Evolutionary conservation across 805 yeast genomes (phyloP).

Genomic region (Wickerhamomyces chaumierensis): DNA sequence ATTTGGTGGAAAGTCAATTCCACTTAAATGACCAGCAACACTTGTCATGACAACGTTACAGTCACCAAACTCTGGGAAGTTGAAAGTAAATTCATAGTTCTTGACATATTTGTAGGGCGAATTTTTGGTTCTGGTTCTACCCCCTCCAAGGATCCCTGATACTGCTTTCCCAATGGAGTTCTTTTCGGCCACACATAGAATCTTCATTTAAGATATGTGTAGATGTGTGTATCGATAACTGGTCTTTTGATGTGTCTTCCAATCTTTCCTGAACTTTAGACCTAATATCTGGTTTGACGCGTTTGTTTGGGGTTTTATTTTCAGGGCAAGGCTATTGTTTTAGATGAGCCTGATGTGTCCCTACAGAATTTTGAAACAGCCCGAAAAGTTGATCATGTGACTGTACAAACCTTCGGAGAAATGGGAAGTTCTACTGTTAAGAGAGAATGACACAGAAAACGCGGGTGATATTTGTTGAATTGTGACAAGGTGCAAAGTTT

Average conservation of each 20-base stretch:
- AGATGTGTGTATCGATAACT: background rate
- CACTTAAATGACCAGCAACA: slow-evolving; percentile 77
- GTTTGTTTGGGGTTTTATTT: no score
- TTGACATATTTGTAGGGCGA: slow-evolving; percentile 52
- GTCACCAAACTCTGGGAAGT: slow-evolving; percentile 48
- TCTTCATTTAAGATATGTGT: slow-evolving; percentile 35
- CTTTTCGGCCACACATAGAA: slow-evolving; percentile 94
- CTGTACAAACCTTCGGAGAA: no score
- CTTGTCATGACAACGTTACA: slow-evolving; percentile 87
- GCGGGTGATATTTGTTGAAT: no score
- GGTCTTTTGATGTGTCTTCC: no score
- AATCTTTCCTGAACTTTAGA: no score
- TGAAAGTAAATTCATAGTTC: slow-evolving; percentile 68
- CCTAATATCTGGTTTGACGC: background rate
- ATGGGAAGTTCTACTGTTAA: no score
- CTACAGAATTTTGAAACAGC: no score
- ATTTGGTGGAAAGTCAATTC: slow-evolving; percentile 50
- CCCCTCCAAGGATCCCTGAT: slow-evolving; percentile 66
- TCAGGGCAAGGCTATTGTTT: no score
- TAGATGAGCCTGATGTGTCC: no score
- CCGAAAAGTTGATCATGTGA: no score
- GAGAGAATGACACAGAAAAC: no score
- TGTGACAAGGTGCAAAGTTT: no score
- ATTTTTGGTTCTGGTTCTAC: slow-evolving; percentile 35
- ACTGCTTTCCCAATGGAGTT: slow-evolving; percentile 89